Percentiles rank a stretch among this genome's conserved stretches.
Conservation (phyloP, 257 asterid genomes). For the Paraleonurus japonicus region DNA sequence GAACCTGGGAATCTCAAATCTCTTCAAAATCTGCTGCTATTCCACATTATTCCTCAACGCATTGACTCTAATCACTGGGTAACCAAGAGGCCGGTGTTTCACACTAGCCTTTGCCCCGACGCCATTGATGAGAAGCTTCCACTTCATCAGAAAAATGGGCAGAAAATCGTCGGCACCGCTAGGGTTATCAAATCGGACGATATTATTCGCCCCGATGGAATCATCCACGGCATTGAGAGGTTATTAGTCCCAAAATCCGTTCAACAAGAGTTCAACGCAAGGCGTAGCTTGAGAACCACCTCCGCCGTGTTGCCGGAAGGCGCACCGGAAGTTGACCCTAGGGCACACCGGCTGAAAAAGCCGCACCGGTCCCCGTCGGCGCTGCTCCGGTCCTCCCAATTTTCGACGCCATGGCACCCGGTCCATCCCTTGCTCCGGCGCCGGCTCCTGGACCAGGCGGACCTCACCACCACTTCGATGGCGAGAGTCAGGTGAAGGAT, state of each 20-base stretch:
- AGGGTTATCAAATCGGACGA: constrained; percentile 56
- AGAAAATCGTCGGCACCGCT: constrained; percentile 43
- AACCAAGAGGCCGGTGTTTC: constrained; percentile 18
- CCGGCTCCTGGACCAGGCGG: constrained; percentile 98
- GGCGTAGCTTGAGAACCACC: constrained; percentile 66
- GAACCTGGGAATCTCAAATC: constrained; percentile 87
- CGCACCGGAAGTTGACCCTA: constrained; percentile 91
- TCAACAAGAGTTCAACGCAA: constrained; percentile 69
- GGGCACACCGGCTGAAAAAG: constrained; percentile 66
- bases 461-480: constrained; percentile 90
- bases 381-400: constrained; percentile 70
- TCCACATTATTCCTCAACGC: constrained; percentile 81
- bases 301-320: constrained; percentile 79
- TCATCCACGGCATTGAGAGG: constrained; percentile 90
- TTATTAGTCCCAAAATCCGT: constrained; percentile 77
- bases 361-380: constrained; percentile 58
- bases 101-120: constrained; percentile 51
- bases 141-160: constrained; percentile 41
- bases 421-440: constrained; percentile 89
- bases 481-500: constrained; percentile 88
- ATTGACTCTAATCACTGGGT: constrained; percentile 53
- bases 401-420: constrained; percentile 83
- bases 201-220: constrained; percentile 79
- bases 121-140: constrained; percentile 39
- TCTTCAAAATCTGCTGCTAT: constrained; percentile 68